Conservation (phyloP, 1,284 basidiomycete genomes). For the Leccinum solheimii region DNA sequence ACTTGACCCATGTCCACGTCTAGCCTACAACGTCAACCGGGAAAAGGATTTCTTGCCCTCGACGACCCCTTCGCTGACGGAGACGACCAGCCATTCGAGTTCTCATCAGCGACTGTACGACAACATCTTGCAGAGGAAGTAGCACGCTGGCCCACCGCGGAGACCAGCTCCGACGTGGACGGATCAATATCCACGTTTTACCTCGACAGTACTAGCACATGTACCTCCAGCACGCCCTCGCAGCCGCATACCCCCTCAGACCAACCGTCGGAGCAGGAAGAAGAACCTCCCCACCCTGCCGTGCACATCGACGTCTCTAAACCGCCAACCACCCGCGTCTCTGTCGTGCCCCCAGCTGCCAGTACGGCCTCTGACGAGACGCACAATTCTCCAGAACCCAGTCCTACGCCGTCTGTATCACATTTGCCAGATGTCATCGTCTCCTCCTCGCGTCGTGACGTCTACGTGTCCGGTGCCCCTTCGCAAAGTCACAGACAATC, state of each 20-base stretch:
- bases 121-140: conserved; percentile 56
- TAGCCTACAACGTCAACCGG: conserved; percentile 25
- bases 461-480: background rate
- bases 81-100: conserved; percentile 50
- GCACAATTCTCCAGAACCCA: background rate
- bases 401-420: conserved; percentile 6
- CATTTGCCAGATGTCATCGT: conserved; percentile 10
- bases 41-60: conserved; percentile 44
- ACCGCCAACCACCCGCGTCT: conserved; percentile 23
- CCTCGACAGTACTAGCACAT: conserved; percentile 37
- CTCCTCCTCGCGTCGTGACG: conserved; percentile 13
- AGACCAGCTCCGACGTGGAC: conserved; percentile 35
- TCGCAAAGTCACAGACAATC: conserved; percentile 42
- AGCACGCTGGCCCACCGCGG: conserved; percentile 19
- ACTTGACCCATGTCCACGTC: conserved; percentile 15
- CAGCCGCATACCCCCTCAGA: background rate
- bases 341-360: conserved; percentile 18
- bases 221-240: background rate
- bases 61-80: conserved; percentile 70
- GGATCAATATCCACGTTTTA: conserved; percentile 60
- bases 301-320: conserved; percentile 50
- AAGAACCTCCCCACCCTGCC: conserved; percentile 33
- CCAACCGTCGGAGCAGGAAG: background rate
- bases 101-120: conserved; percentile 58
- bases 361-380: background rate